A percentile compares a stretch with the other conserved stretches of the same genome.
phyloP scores from a whole-genome alignment of 805 yeast species.

The Nakazawaea wyomingensis region DNA sequence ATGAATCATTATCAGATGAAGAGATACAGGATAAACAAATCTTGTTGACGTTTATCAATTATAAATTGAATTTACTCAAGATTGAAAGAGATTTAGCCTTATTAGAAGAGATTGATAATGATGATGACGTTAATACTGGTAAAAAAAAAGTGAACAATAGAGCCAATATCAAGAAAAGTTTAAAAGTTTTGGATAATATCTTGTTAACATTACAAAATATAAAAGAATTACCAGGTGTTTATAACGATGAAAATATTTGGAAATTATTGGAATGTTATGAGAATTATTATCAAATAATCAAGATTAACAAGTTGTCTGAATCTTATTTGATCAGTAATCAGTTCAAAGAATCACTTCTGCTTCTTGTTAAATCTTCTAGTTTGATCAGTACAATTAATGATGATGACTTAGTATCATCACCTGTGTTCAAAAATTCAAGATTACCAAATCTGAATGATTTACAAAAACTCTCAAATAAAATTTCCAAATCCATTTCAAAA shows the following conservation, averaged over 20 bases:
- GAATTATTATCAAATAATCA: slow-evolving; percentile 40
- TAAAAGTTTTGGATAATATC: slow-evolving; percentile 47
- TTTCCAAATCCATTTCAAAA: slow-evolving; percentile 21
- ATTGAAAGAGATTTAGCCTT: slow-evolving; percentile 66
- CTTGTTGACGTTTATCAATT: slow-evolving; percentile 68
- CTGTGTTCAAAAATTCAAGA: no score
- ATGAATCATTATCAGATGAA: slow-evolving; percentile 40
- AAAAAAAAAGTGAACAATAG: slow-evolving; percentile 16
- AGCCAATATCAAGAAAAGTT: slow-evolving; percentile 34
- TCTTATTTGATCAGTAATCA: slow-evolving; percentile 35
- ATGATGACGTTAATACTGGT: no score
- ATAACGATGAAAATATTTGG: slow-evolving; percentile 69
- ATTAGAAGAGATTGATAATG: slow-evolving; percentile 28
- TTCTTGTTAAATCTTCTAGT: slow-evolving; percentile 30
- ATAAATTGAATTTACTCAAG: slow-evolving; percentile 57
- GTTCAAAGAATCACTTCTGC: slow-evolving; percentile 42
- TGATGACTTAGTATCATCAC: no score
- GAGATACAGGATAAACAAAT: slow-evolving; percentile 70
- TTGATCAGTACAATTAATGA: slow-evolving; percentile 56
- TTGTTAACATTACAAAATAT: slow-evolving; percentile 51
- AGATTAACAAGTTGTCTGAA: slow-evolving; percentile 39
- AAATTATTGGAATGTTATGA: slow-evolving; percentile 47
- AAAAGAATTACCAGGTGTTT: slow-evolving; percentile 86
- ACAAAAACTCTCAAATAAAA: no score
- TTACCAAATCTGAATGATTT: slow-evolving; percentile 35